phyloP scores from a whole-genome alignment of 2,329 filamentous ascomycete genomes.

The Huntiella savannae region DNA sequence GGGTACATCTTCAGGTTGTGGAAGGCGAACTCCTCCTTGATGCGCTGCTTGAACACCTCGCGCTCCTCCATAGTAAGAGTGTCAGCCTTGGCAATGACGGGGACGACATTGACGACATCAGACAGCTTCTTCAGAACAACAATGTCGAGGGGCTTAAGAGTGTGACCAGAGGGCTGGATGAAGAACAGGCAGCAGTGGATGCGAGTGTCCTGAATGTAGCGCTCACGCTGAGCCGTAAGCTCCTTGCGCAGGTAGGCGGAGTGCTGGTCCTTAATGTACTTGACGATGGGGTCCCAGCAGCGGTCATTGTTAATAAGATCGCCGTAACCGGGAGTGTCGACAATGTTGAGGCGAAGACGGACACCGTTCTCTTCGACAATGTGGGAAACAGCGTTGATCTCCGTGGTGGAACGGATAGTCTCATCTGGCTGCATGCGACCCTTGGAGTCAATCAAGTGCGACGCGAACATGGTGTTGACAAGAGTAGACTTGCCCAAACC shows the following conservation, averaged over 20 bases:
- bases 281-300: constrained; percentile 99
- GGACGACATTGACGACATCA: constrained; percentile 97
- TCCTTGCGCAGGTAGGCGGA: constrained; percentile 98
- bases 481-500: constrained; percentile 96
- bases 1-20: constrained; percentile 99
- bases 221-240: constrained; percentile 94
- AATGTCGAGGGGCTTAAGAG: constrained; percentile 97
- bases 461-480: constrained; percentile 99
- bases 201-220: constrained; percentile 96
- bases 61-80: constrained; percentile 91
- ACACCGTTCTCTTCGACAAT: constrained; percentile 99
- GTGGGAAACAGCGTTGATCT: constrained; percentile 95
- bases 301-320: constrained; percentile 99
- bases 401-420: constrained; percentile 83
- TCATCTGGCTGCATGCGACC: constrained; percentile 84
- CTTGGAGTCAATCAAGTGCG: constrained; percentile 97
- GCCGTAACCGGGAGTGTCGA: constrained; percentile 95
- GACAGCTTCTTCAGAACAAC: constrained; percentile 99
- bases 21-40: constrained; percentile 99
- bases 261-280: constrained; percentile 99
- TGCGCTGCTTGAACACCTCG: constrained; percentile 90
- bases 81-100: constrained; percentile 96
- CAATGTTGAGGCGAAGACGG: constrained; percentile 91
- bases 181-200: constrained; percentile 99
- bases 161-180: constrained; percentile 96